phyloP scores from a whole-genome alignment of 495 filamentous ascomycete genomes.

The Aspergillus nidulans region DNA sequence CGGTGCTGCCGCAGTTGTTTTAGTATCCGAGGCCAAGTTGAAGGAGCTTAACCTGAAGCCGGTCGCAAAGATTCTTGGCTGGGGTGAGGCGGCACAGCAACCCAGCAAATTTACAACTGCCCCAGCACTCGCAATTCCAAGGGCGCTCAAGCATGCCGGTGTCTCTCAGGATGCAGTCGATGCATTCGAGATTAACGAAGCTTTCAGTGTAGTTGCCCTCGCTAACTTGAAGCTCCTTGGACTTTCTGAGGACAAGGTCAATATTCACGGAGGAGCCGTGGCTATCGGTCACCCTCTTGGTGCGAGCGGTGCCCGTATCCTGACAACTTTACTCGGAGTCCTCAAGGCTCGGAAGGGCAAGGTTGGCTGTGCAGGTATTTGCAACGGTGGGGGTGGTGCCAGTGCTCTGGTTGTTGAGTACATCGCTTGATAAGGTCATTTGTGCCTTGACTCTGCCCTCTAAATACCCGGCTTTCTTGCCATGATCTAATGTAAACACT shows the following conservation, averaged over 20 bases:
- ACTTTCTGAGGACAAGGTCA: slow-evolving; percentile 80
- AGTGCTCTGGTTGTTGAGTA: slow-evolving; percentile 84
- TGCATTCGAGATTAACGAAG: slow-evolving; percentile 98
- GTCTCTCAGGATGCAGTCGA: slow-evolving; percentile 72
- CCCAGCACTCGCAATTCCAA: slow-evolving; percentile 91
- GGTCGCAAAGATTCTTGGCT: slow-evolving; percentile 90
- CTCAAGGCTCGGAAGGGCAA: slow-evolving; percentile 85
- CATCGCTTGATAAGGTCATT: slow-evolving; percentile 11
- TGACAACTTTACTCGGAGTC: slow-evolving; percentile 86
- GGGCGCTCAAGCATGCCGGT: slow-evolving; percentile 88
- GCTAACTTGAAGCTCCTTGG: slow-evolving; percentile 90
- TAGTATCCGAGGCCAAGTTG: slow-evolving; percentile 85
- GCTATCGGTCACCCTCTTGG: slow-evolving; percentile 94
- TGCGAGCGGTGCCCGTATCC: slow-evolving; percentile 86
- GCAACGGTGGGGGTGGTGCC: slow-evolving; percentile 95
- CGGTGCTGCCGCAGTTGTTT: slow-evolving; percentile 82
- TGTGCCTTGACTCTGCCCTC: too few species aligned
- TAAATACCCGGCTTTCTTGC: neutral
- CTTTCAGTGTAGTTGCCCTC: slow-evolving; percentile 92
- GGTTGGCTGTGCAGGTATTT: slow-evolving; percentile 91
- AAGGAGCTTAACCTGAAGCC: slow-evolving; percentile 85
- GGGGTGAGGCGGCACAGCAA: slow-evolving; percentile 87
- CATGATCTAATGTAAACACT: slow-evolving; percentile 1
- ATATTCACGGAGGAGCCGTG: slow-evolving; percentile 91
- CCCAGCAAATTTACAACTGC: slow-evolving; percentile 95